These are phyloP conservation scores for Dendrocalamus sinicus DNA, from an alignment of 176 grass and related monocot species.

Conservation along the genomic window DNA sequence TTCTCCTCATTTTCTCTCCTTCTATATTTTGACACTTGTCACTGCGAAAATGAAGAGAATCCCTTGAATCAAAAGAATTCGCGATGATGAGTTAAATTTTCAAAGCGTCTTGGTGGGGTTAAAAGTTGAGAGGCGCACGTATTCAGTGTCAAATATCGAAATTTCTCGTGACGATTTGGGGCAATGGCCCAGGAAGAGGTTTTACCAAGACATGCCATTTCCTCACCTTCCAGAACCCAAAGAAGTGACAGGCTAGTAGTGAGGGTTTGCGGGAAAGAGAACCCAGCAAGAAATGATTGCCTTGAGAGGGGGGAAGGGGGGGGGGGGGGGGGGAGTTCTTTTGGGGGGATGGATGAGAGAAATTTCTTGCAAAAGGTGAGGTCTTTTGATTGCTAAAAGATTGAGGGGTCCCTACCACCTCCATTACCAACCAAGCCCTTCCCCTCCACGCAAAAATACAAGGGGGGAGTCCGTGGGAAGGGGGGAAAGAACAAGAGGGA, in stretches of 20 bases:
- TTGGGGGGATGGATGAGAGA: slow-evolving; percentile 32
- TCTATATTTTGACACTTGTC: no score
- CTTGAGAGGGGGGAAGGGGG: neutral
- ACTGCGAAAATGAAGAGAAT: no score
- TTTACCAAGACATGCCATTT: slow-evolving; percentile 43
- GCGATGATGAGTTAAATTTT: no score
- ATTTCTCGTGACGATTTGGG: slow-evolving; percentile 44
- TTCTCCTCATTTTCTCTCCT: no score
- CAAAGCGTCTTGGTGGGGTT: no score
- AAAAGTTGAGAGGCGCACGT: no score
- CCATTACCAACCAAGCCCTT: neutral
- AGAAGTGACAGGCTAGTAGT: slow-evolving; percentile 43
- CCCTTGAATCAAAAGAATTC: no score
- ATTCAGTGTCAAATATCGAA: no score
- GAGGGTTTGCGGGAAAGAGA: slow-evolving; percentile 5
- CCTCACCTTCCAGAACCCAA: slow-evolving; percentile 38
- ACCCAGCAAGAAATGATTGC: slow-evolving; percentile 23
- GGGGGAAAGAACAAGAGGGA: slow-evolving; percentile 23
- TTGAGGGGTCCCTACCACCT: slow-evolving; percentile 38
- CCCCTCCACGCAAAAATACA: neutral
- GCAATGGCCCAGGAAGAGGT: slow-evolving; percentile 43
- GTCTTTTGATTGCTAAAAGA: slow-evolving; percentile 49
- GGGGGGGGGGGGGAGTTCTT: neutral
- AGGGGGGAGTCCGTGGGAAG: slow-evolving; percentile 19
- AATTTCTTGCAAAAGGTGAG: slow-evolving; percentile 43